Percentiles rank a stretch among this genome's conserved stretches.
Conservation (phyloP, 768 basidiomycete species). For the Candolleomyces eurysporus region DNA sequence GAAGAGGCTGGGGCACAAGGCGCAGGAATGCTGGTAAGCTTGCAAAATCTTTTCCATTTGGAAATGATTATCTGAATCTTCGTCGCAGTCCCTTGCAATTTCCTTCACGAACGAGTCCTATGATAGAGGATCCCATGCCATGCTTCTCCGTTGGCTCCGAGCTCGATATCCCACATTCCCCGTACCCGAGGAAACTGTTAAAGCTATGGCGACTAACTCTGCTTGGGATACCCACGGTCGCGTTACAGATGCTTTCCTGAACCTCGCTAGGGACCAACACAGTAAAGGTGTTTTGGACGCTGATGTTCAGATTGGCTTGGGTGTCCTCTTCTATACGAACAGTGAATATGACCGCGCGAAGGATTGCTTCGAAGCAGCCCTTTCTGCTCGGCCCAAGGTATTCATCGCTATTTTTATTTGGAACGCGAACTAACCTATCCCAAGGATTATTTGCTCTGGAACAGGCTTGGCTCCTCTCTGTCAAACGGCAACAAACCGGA, state of each 20-base stretch:
- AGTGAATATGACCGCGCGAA: slow-evolving; percentile 84
- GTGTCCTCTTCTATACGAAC: slow-evolving; percentile 89
- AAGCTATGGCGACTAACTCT: slow-evolving; percentile 52
- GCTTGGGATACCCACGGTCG: slow-evolving; percentile 82
- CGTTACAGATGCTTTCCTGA: slow-evolving; percentile 81
- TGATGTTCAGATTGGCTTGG: slow-evolving; percentile 91
- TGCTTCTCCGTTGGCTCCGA: slow-evolving; percentile 82
- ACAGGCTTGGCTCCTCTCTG: slow-evolving; percentile 88
- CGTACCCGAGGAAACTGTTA: slow-evolving; percentile 54
- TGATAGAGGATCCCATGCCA: slow-evolving; percentile 82
- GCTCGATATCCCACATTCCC: slow-evolving; percentile 59
- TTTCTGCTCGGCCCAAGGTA: slow-evolving; percentile 71
- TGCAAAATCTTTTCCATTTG: not conserved
- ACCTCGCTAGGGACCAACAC: slow-evolving; percentile 82
- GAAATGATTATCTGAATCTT: slow-evolving; percentile 11
- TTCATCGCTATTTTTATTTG: not conserved
- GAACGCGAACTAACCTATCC: not conserved
- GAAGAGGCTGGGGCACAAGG: slow-evolving; percentile 63
- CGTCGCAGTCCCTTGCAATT: slow-evolving; percentile 81
- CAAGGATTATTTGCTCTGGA: slow-evolving; percentile 93
- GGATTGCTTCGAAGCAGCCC: slow-evolving; percentile 91
- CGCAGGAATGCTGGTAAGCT: slow-evolving; percentile 70
- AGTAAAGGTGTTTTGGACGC: slow-evolving; percentile 70
- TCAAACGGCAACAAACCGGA: slow-evolving; percentile 95
- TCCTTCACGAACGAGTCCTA: slow-evolving; percentile 94